These are phyloP conservation scores for Malus hybrid DNA, from an alignment of 331 rosid species.

Conservation along the genomic window DNA sequence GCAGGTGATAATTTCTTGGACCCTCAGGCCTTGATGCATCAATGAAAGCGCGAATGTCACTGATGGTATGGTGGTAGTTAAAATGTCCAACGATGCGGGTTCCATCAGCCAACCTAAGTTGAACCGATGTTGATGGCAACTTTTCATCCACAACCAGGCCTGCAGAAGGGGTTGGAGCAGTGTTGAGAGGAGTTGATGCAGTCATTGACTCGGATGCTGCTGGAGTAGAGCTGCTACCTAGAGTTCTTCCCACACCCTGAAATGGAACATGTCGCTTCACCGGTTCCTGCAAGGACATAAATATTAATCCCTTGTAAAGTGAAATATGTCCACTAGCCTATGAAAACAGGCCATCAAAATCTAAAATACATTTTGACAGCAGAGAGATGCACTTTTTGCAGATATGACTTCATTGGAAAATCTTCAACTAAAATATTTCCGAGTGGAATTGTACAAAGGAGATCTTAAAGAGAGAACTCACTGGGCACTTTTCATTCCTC, in stretches of 20 bases:
- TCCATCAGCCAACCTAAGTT: conserved; percentile 90
- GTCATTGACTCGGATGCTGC: conserved; percentile 36
- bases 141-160: conserved; percentile 64
- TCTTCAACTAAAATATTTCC: background rate
- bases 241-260: conserved; percentile 94
- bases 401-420: background rate
- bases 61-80: conserved; percentile 57
- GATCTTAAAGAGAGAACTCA: conserved; percentile 37
- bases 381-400: background rate
- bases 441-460: background rate
- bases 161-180: conserved; percentile 40
- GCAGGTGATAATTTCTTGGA: conserved; percentile 65
- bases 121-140: conserved; percentile 76
- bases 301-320: background rate
- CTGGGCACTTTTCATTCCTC: conserved; percentile 74
- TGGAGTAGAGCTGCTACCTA: conserved; percentile 77
- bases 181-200: conserved; percentile 22
- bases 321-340: background rate
- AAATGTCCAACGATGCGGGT: conserved; percentile 70
- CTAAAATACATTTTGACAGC: background rate
- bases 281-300: conserved; percentile 51
- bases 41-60: conserved; percentile 64
- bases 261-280: conserved; percentile 51
- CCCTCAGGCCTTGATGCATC: conserved; percentile 64
- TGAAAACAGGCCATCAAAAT: background rate